Evolutionary conservation across 148 eudicot genomes (phyloP), one percentile per base, ranked within the genome.

Genomic region (Nepenthes mirabilis): DNA sequence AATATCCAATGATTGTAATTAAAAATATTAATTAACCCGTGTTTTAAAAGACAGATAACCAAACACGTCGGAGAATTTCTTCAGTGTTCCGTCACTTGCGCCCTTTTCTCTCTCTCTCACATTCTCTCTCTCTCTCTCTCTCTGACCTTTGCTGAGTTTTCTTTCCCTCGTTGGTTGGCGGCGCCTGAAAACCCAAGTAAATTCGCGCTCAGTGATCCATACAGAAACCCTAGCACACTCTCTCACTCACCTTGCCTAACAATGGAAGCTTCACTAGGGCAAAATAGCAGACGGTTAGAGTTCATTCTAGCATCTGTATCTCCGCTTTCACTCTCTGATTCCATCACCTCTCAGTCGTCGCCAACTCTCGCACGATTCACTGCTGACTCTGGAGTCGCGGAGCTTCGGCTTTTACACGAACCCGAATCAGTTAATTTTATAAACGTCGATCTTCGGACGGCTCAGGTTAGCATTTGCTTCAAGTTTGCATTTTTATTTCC

Each of bases 371-470:
- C 85, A n/a, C 67, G 66, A 23, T 83, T 83, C 59, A 40, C 63
- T 62, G 69, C 68, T 12, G 74, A 49, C 53, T 78, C 82, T 40
- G 82, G 75, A 9, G 60, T 34, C 7, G 36, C 77, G 43, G 79
- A 80, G 70, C 89, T 81, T 54, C 80, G 71, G 3, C 62, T 86
- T 58, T 70, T 40, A 14, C 65, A 55, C 32, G 84, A 66, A 8
- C 47, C 75, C 36, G 79, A 75, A 56, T 43, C 75, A 1, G 59
- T 55, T 34, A 61, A 49, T 34, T 14, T 59, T 9, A 9, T 59
- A 35, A 63, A 47, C 36, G 37, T 86, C 47, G 79, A 71, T 70
- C 79, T 86, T 65, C 64, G 34, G 5, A 53, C 58, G 40, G 67
- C 84, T 62, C 77, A 77, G 89, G 95, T 81, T 60, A 34, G 45